These are phyloP conservation scores for Hypoxylon sp. DNA, from an alignment of 2,329 filamentous ascomycete genomes.

Conservation along the genomic window DNA sequence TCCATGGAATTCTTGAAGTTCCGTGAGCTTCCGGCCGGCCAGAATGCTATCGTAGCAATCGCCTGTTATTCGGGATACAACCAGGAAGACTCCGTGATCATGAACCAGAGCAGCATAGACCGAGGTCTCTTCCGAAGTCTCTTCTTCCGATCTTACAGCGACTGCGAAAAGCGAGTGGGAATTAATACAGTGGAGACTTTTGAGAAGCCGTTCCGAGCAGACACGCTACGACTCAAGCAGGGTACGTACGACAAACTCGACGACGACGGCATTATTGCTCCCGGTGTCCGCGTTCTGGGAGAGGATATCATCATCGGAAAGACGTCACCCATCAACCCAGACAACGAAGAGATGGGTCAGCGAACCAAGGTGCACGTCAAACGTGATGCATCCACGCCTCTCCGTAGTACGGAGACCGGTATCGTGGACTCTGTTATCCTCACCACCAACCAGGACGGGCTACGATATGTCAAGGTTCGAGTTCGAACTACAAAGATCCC, in stretches of 20 bases:
- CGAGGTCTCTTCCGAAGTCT: slow-evolving; percentile 96
- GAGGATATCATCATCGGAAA: slow-evolving; percentile 99
- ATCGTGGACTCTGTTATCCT: slow-evolving; percentile 95
- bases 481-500: slow-evolving; percentile 98
- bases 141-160: slow-evolving; percentile 97
- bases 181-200: slow-evolving; percentile 94
- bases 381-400: slow-evolving; percentile 93
- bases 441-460: slow-evolving; percentile 93
- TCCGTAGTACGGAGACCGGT: slow-evolving; percentile 95
- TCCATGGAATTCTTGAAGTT: slow-evolving; percentile 99
- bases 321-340: slow-evolving; percentile 92
- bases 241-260: slow-evolving; percentile 98
- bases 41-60: slow-evolving; percentile 99
- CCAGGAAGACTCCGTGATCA: slow-evolving; percentile 99
- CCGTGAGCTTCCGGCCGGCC: slow-evolving; percentile 94
- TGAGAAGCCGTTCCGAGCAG: slow-evolving; percentile 91
- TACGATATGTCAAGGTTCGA: slow-evolving; percentile 97
- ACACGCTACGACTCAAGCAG: slow-evolving; percentile 93
- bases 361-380: slow-evolving; percentile 91
- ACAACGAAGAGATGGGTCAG: slow-evolving; percentile 93
- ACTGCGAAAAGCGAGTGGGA: slow-evolving; percentile 96
- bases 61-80: slow-evolving; percentile 98
- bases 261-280: slow-evolving; percentile 93
- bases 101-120: slow-evolving; percentile 99
- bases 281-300: slow-evolving; percentile 93